Evolutionary conservation across 495 filamentous ascomycete species (phyloP).

Genomic region (Xylaria castorea): DNA sequence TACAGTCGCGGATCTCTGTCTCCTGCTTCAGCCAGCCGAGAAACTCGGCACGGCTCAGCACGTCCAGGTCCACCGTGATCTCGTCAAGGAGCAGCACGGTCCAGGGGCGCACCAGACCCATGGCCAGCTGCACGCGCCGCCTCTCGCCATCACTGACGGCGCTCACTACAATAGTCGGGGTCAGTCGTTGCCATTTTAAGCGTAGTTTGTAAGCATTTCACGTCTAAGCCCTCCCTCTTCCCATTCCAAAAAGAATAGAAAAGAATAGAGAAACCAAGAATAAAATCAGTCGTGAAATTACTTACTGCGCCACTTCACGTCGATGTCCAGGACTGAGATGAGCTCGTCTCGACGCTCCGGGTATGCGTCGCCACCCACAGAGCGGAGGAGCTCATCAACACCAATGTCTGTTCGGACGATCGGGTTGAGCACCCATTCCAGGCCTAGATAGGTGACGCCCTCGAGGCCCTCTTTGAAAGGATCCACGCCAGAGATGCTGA

Average conservation of each 20-base stretch:
- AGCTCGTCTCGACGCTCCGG: conserved; percentile 83
- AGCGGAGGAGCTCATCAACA: conserved; percentile 80
- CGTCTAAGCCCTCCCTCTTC: background rate
- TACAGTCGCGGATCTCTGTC: conserved; percentile 80
- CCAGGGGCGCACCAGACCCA: conserved; percentile 96
- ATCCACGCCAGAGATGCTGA: conserved; percentile 81
- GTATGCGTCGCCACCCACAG: conserved; percentile 86
- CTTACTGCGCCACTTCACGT: conserved; percentile 78
- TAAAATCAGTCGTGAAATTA: background rate
- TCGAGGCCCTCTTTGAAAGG: conserved; percentile 88
- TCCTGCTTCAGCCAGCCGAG: conserved; percentile 85
- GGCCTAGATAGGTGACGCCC: conserved; percentile 94
- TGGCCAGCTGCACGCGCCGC: conserved; percentile 89
- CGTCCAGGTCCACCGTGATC: conserved; percentile 95
- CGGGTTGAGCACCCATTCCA: conserved; percentile 98
- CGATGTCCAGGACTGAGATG: conserved; percentile 87
- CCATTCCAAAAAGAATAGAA: background rate
- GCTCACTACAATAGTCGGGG: conserved; percentile 63
- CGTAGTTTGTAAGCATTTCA: background rate
- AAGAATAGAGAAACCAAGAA: background rate
- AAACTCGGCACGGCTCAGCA: conserved; percentile 83
- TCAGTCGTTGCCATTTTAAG: background rate
- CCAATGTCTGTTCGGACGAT: conserved; percentile 96
- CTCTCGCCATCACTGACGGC: conserved; percentile 91
- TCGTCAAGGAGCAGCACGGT: conserved; percentile 89